These are phyloP conservation scores for Colletotrichum nymphaeae DNA, from an alignment of 2,329 filamentous ascomycete species.

Conservation along the genomic window DNA sequence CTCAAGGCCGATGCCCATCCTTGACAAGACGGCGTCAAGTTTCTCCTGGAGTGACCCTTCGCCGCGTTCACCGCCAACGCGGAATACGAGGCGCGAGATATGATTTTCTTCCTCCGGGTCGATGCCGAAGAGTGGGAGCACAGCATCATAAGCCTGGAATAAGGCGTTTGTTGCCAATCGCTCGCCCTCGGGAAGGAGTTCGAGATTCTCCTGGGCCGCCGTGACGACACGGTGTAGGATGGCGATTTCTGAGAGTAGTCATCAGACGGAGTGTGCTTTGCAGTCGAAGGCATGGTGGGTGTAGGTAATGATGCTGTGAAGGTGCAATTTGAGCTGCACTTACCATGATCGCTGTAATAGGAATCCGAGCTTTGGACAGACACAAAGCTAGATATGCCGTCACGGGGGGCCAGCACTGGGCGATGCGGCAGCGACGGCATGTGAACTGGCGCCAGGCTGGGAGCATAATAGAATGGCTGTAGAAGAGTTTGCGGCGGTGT, in stretches of 20 bases:
- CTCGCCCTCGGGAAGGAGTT: conserved; percentile 67
- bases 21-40: conserved; percentile 74
- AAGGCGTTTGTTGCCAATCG: conserved; percentile 80
- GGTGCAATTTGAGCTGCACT: conserved; percentile 7
- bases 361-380: conserved; percentile 45
- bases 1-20: conserved; percentile 79
- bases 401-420: conserved; percentile 49
- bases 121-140: conserved; percentile 77
- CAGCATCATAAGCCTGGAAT: conserved; percentile 82
- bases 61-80: conserved; percentile 75
- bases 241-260: conserved; percentile 72
- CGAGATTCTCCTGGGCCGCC: conserved; percentile 74
- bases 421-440: conserved; percentile 47
- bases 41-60: conserved; percentile 72
- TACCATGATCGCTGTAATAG: conserved; percentile 73
- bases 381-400: conserved; percentile 46
- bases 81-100: conserved; percentile 82
- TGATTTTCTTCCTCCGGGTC: conserved; percentile 80
- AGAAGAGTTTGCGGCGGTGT: background rate
- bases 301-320: background rate
- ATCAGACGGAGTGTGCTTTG: conserved; percentile 11
- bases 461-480: conserved; percentile 47
- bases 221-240: conserved; percentile 82
- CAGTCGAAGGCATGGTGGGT: background rate
- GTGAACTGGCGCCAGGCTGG: conserved; percentile 41